Evolutionary conservation across 208 protist species (phyloP).

Genomic region (Leishmania gerbilli): DNA sequence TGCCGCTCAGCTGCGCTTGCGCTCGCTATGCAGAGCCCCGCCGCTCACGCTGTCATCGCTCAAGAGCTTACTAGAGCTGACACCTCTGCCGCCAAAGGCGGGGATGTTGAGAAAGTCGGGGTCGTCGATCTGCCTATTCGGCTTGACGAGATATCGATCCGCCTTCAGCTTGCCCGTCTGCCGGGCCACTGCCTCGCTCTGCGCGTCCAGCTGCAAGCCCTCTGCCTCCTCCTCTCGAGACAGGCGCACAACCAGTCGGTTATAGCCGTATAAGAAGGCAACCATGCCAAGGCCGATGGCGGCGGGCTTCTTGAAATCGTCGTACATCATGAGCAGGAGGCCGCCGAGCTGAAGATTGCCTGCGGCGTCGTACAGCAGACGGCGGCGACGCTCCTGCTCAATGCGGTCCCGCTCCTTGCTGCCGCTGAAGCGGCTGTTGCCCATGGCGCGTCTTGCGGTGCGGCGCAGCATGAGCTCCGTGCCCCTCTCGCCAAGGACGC

Average conservation of each 20-base stretch:
- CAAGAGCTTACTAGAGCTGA: constrained; percentile 57
- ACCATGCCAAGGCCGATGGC: constrained; percentile 33
- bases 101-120: constrained; percentile 79
- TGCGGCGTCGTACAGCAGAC: constrained; percentile 55
- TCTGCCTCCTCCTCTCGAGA: constrained; percentile 39
- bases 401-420: constrained; percentile 70
- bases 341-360: constrained; percentile 62
- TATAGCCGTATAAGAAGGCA: constrained; percentile 51
- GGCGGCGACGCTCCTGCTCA: constrained; percentile 51
- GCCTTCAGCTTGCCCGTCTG: constrained; percentile 66
- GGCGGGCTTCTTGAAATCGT: constrained; percentile 55
- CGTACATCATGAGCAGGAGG: constrained; percentile 52
- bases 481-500: background rate
- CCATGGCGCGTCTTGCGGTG: constrained; percentile 27
- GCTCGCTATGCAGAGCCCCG: constrained; percentile 17
- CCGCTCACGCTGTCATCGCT: constrained; percentile 51
- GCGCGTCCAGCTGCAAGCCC: constrained; percentile 33
- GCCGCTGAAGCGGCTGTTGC: constrained; percentile 43
- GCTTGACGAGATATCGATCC: constrained; percentile 72
- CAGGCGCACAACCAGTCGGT: constrained; percentile 48
- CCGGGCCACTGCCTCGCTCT: constrained; percentile 52
- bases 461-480: constrained; percentile 53
- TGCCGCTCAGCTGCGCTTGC: constrained; percentile 13
- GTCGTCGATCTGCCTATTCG: constrained; percentile 73
- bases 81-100: constrained; percentile 63